Evolutionary conservation across 257 asterid genomes (phyloP).

Genomic region (Solanum sejunctum): DNA sequence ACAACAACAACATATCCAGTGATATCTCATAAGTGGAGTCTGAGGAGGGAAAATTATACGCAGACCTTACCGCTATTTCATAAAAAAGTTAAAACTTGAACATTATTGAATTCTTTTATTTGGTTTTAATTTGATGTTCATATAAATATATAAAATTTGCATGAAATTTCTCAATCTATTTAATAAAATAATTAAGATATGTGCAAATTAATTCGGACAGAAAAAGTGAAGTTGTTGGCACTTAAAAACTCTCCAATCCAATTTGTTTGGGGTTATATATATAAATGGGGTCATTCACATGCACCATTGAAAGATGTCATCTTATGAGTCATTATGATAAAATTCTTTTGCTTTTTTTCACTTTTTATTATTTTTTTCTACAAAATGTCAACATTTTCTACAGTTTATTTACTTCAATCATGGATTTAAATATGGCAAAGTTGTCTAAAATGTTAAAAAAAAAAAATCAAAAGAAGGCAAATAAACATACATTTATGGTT

Average conservation of each 20-base stretch:
- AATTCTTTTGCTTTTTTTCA: not conserved
- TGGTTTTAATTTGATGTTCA: not conserved
- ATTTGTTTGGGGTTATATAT: not conserved
- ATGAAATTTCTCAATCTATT: too few relatives aligned
- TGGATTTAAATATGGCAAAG: not conserved
- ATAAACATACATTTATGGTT: not conserved
- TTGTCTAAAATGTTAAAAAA: not conserved
- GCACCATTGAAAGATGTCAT: not conserved
- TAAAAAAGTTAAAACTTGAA: not conserved
- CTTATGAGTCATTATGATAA: not conserved
- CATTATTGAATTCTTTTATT: not conserved
- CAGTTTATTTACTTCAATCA: not conserved
- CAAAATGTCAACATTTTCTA: not conserved
- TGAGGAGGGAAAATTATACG: too few relatives aligned
- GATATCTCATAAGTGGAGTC: too few relatives aligned
- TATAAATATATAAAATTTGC: not conserved
- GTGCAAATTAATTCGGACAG: accelerated
- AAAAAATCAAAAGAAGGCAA: not conserved
- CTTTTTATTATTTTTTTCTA: not conserved
- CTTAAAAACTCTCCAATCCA: not conserved
- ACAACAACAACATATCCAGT: too few relatives aligned
- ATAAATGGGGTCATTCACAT: not conserved
- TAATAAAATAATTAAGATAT: not conserved
- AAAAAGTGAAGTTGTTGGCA: not conserved
- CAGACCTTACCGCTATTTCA: too few relatives aligned